A percentile compares a stretch with the other conserved stretches of the same genome.
These are phyloP conservation scores for Macadamia tetraphylla DNA, from an alignment of 164 flowering plant genomes.

Conservation along the genomic window DNA sequence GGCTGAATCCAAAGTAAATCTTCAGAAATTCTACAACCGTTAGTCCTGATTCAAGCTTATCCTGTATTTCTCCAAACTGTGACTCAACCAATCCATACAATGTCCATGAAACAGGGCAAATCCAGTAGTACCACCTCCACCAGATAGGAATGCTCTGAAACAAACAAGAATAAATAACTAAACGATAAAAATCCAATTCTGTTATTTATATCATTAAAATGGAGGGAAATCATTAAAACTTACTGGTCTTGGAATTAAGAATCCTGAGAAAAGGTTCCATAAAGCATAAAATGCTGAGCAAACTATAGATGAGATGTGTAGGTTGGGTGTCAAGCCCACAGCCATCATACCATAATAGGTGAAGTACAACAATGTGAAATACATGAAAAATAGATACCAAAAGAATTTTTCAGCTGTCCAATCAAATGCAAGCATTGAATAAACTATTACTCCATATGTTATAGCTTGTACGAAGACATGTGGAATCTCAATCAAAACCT, in stretches of 20 bases:
- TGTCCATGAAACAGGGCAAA: slow-evolving; percentile 34
- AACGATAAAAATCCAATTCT: neutral
- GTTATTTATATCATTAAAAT: too few relatives aligned
- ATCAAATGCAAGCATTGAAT: slow-evolving; percentile 56
- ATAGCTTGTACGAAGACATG: slow-evolving; percentile 34
- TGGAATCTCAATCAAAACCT: slow-evolving; percentile 37
- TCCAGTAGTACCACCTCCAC: slow-evolving; percentile 15
- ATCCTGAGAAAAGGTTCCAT: slow-evolving; percentile 50
- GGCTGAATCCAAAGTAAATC: slow-evolving; percentile 26
- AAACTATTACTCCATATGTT: slow-evolving; percentile 34
- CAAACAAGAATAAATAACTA: neutral
- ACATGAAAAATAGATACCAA: slow-evolving; percentile 49
- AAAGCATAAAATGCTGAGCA: slow-evolving; percentile 23
- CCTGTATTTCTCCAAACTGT: slow-evolving; percentile 35
- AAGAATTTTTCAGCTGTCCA: slow-evolving; percentile 47
- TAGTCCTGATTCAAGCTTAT: slow-evolving; percentile 19
- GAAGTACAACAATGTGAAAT: slow-evolving; percentile 43
- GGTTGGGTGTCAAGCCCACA: slow-evolving; percentile 48
- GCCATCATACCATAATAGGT: slow-evolving; percentile 59
- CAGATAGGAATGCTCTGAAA: slow-evolving; percentile 34
- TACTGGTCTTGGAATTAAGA: slow-evolving; percentile 33
- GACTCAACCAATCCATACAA: slow-evolving; percentile 39
- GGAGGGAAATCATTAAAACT: neutral
- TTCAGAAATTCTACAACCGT: slow-evolving; percentile 32
- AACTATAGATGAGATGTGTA: slow-evolving; percentile 28